Evolutionary conservation across 768 basidiomycete genomes (phyloP).

Genomic region (Hysterangium stoloniferum): DNA sequence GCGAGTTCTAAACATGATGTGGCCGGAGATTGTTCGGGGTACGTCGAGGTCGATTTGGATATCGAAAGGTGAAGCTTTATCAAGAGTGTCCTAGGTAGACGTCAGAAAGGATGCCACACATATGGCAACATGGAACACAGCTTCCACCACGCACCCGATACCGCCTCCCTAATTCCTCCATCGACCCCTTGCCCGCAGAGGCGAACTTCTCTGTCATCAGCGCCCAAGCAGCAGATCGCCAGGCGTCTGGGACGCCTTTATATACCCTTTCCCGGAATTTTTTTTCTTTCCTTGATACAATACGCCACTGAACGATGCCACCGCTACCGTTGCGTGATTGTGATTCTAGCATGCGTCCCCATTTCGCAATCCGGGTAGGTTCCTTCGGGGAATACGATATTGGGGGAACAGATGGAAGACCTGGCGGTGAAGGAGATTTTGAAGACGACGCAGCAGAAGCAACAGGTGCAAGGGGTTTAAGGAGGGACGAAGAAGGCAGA

Average conservation of each 20-base stretch:
- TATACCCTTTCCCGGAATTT: slow-evolving; percentile 74
- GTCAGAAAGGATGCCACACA: slow-evolving; percentile 29
- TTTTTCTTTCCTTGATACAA: slow-evolving; percentile 54
- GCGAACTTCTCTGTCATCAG: slow-evolving; percentile 53
- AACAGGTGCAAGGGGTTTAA: slow-evolving; percentile 46
- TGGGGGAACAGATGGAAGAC: slow-evolving; percentile 44
- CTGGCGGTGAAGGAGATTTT: slow-evolving; percentile 38
- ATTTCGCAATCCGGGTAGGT: slow-evolving; percentile 72
- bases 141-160: slow-evolving; percentile 15
- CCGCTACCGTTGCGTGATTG: slow-evolving; percentile 63
- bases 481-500: slow-evolving; percentile 53
- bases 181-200: slow-evolving; percentile 23
- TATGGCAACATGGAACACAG: slow-evolving; percentile 21
- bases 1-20: slow-evolving; percentile 89
- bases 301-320: slow-evolving; percentile 66
- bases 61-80: slow-evolving; percentile 82
- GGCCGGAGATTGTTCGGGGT: slow-evolving; percentile 90
- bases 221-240: slow-evolving; percentile 91
- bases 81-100: slow-evolving; percentile 50
- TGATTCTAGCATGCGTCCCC: slow-evolving; percentile 85
- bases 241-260: slow-evolving; percentile 96
- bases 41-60: slow-evolving; percentile 98
- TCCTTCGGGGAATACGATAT: slow-evolving; percentile 51
- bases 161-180: slow-evolving; percentile 27
- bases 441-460: slow-evolving; percentile 20